Conservation (phyloP, 2,329 filamentous ascomycete species). For the Pseudogymnoascus sp. region DNA sequence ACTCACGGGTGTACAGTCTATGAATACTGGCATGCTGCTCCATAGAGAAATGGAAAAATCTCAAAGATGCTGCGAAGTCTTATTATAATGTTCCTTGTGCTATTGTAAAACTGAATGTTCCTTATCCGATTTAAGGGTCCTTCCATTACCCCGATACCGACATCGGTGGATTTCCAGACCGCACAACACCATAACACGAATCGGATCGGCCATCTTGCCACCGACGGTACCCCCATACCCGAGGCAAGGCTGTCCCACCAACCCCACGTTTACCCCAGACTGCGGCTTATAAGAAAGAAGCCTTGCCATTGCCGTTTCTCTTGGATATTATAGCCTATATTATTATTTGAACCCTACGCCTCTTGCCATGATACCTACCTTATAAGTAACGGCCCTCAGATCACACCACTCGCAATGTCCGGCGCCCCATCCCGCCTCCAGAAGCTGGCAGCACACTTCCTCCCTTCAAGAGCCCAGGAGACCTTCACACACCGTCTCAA, state of each 20-base stretch:
- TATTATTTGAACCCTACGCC: not conserved
- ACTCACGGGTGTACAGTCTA: slow-evolving; percentile 30
- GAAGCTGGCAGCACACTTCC: slow-evolving; percentile 49
- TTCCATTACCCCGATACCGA: not conserved
- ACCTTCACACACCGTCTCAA: slow-evolving; percentile 31
- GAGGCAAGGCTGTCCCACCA: slow-evolving; percentile 4
- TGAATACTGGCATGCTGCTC: slow-evolving; percentile 28
- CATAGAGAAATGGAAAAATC: slow-evolving; percentile 29
- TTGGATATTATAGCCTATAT: not conserved
- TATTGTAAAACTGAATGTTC: slow-evolving; percentile 3
- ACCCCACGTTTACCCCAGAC: slow-evolving; percentile 10
- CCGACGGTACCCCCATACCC: slow-evolving; percentile 7
- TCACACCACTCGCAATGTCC: not conserved
- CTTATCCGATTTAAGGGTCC: slow-evolving; percentile 8
- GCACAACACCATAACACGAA: not conserved
- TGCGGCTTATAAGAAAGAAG: not conserved
- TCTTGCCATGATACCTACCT: not conserved
- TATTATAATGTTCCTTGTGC: slow-evolving; percentile 15
- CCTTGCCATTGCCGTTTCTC: not conserved
- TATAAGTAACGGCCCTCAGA: not conserved
- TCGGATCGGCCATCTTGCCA: not conserved
- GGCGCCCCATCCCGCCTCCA: slow-evolving; percentile 52
- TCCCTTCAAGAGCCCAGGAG: slow-evolving; percentile 31
- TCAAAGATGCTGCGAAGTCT: slow-evolving; percentile 25
- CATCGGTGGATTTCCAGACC: not conserved